A percentile compares a stretch with the other conserved stretches of the same genome.
phyloP scores from a whole-genome alignment of 768 basidiomycete genomes.

The Porphyrellus cyaneotinctus region DNA sequence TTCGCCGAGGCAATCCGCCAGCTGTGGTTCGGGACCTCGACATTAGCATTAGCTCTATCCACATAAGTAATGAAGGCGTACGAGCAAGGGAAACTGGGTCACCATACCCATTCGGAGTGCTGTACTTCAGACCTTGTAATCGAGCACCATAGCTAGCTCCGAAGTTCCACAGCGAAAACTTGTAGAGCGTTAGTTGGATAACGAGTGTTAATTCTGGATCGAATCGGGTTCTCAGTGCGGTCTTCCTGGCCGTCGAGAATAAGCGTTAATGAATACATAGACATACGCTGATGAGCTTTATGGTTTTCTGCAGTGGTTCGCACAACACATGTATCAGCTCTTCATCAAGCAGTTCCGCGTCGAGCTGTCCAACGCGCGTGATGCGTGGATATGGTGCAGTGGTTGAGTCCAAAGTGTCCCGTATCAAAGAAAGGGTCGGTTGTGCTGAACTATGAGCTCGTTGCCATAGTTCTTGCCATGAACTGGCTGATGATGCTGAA shows the following conservation, averaged over 20 bases:
- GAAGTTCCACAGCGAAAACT: constrained; percentile 75
- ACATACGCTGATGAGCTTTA: constrained; percentile 64
- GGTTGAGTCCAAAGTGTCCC: constrained; percentile 34
- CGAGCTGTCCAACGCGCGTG: constrained; percentile 84
- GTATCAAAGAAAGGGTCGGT: constrained; percentile 47
- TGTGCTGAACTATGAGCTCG: constrained; percentile 62
- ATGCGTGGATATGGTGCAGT: constrained; percentile 42
- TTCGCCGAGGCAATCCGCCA: constrained; percentile 59
- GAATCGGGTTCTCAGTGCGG: constrained; percentile 54
- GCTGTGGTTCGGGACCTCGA: constrained; percentile 36
- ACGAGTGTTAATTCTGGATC: constrained; percentile 73
- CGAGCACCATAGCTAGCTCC: constrained; percentile 82
- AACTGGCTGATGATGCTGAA: constrained; percentile 1
- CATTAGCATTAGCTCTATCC: not conserved
- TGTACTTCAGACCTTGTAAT: constrained; percentile 73
- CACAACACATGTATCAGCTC: constrained; percentile 79
- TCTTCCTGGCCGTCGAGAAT: constrained; percentile 36
- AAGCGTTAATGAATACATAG: constrained; percentile 2
- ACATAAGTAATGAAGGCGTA: constrained; percentile 12
- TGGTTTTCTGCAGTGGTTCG: constrained; percentile 73
- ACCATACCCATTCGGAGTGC: constrained; percentile 14
- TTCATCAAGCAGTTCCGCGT: constrained; percentile 85
- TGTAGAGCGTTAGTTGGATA: constrained; percentile 71
- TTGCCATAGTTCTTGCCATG: constrained; percentile 45
- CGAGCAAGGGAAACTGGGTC: constrained; percentile 16